Evolutionary conservation across 768 basidiomycete species (phyloP), one percentile per base, ranked within the genome.

Genomic region (Tulasnella sp.): DNA sequence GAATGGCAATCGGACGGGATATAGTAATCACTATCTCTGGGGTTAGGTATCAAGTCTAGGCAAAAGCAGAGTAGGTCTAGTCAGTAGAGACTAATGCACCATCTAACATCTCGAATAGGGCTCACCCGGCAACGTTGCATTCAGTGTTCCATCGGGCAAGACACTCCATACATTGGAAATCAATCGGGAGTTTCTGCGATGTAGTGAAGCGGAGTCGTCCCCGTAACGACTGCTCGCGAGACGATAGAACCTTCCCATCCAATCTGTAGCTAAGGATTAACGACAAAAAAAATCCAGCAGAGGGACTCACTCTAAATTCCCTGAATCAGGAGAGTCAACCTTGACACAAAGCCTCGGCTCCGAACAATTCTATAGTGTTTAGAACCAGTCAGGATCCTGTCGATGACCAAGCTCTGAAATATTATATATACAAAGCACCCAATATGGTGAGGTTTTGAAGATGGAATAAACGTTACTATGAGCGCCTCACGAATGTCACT

Each of bases 111-210:
- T 52, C 24, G 1, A n/a, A 52, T 21, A 52, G n/a, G n/a, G 14
- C 52, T 52, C 52, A n/a, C 52, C 52, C 12, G 24, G 21, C 12
- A 52, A 10, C n/a, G 52, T 52, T 52, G 24, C 52, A 12, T 7
- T 21, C 8, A 52, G 52, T 24, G 52, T 52, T 5, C 52, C 52
- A 10, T 52, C 52, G n/a, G 21, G 52, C n/a, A 52, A 10, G 9
- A 52, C n/a, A 52, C 12, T 52, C 52, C 52, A 52, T 52, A 52
- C n/a, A 52, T 21, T 52, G 24, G 52, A 6, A 52, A 52, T 12
- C 0, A 0, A 4, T 52, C n/a, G 52, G n/a, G 1, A 44, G 16
- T 18, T 1, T 3, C 1, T 0, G 16, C 16, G 1, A 44, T 1
- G 1, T 44, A 44, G 3, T 1, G 8, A 12, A 44, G 19, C 14